Base-by-base conservation (phyloP, 2,329 filamentous ascomycete species). In the Madurella mycetomatis region DNA sequence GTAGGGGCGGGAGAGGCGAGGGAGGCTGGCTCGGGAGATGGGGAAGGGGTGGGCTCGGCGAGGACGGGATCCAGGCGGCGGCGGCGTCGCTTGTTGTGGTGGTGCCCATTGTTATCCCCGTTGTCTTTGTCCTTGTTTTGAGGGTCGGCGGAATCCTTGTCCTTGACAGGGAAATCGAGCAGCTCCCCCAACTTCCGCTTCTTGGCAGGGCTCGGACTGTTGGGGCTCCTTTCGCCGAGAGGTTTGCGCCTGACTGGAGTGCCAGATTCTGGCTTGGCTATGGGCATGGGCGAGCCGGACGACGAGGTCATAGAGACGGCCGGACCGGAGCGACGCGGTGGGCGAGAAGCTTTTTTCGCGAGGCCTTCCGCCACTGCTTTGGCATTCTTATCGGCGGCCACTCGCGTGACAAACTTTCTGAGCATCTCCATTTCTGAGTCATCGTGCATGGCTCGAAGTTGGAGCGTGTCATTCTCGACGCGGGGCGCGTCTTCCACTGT, bases 171-270 rank as follows among this genome's bases (percentile, higher is more conserved):
- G 13, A 59, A 55, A 16, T 62, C 62, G 7, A 58, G 57, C 34
- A 49, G 39, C 1, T 64, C 58, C 2, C 64, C 65, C n/a, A 57
- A 54, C 62, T 72, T 72, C 30, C 70, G 64, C 62, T 73, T 72
- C 64, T 72, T 73, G 18, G 57, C 58, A 8, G 69, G 70, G 57
- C 69, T 72, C 9, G 70, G 70, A 54, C 70, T 72, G 64, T 73
- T 73, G 30, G 61, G 53, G 47, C 71, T 70, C 62, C 66, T 72
- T 15, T 62, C 59, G 25, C 65, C 65, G 13, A 73, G 64, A 13
- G 71, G 70, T n/a, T 54, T 50, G 9, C 69, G 65, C 47, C 57
- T 56, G 25, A 48, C 11, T 30, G 57, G 56, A 8, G 52, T 53
- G 34, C 58, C 53, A 11, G 58, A 34, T n/a, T 53, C 56, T 32